phyloP scores from a whole-genome alignment of 495 filamentous ascomycete species.

The Xylona heveae region DNA sequence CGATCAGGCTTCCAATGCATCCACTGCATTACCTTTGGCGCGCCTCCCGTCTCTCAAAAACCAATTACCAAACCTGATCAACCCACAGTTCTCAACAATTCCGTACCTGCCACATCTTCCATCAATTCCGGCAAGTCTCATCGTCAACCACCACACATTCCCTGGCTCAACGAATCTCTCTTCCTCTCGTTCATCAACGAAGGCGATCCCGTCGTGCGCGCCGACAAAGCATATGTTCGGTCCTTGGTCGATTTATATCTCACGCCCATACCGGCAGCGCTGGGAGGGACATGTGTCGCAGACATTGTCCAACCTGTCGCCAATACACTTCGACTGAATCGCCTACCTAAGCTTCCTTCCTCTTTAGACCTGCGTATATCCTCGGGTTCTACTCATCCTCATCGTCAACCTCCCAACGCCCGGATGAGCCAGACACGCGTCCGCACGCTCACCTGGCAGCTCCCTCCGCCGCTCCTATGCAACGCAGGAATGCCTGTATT shows the following conservation, averaged over 20 bases:
- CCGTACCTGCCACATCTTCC: no score
- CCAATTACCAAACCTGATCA: constrained; percentile 37
- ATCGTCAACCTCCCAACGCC: background rate
- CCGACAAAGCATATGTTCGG: constrained; percentile 50
- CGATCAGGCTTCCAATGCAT: constrained; percentile 39
- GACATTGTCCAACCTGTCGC: background rate
- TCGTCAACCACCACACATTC: no score
- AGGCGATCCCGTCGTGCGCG: constrained; percentile 58
- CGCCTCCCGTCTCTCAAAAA: constrained; percentile 50
- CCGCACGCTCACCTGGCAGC: constrained; percentile 24
- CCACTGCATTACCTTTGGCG: constrained; percentile 67
- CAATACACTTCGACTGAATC: background rate
- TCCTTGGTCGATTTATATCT: constrained; percentile 50
- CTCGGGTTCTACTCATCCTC: no score
- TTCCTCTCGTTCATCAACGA: constrained; percentile 69
- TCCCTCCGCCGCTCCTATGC: constrained; percentile 38
- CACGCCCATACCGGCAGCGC: constrained; percentile 17
- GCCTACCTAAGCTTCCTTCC: background rate
- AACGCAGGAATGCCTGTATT: constrained; percentile 47
- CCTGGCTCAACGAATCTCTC: constrained; percentile 38
- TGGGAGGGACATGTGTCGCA: background rate
- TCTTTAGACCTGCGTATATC: no score
- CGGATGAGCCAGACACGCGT: background rate
- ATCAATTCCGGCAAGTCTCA: no score
- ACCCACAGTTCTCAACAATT: no score